phyloP scores from a whole-genome alignment of 306 rosid species.

The Dicorynia guianensis region DNA sequence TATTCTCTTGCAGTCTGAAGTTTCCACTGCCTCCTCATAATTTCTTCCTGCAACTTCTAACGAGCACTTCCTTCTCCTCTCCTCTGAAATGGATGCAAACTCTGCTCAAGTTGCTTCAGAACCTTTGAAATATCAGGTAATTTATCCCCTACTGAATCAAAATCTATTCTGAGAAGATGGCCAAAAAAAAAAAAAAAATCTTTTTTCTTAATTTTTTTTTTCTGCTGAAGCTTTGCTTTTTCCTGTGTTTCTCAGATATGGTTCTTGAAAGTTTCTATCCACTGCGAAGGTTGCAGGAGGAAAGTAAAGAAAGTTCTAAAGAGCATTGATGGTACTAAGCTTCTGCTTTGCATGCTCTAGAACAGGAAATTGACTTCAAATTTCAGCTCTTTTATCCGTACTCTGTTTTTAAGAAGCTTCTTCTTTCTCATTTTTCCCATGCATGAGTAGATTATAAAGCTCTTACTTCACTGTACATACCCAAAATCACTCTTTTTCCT shows the following conservation, averaged over 20 bases:
- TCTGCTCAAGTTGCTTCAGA: slow-evolving; percentile 46
- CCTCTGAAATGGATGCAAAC: slow-evolving; percentile 56
- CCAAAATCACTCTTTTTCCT: slow-evolving; percentile 6
- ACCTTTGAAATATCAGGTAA: slow-evolving; percentile 64
- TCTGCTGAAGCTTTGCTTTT: neutral
- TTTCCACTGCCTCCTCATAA: slow-evolving; percentile 27
- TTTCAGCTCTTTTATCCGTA: slow-evolving; percentile 11
- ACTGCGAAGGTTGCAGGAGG: slow-evolving; percentile 91
- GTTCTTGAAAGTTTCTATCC: slow-evolving; percentile 81
- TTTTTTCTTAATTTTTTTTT: neutral
- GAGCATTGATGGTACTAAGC: slow-evolving; percentile 74
- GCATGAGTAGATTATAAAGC: slow-evolving; percentile 37
- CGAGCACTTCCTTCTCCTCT: slow-evolving; percentile 31
- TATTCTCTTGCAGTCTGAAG: slow-evolving; percentile 28
- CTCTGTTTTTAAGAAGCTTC: slow-evolving; percentile 16
- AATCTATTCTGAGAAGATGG: neutral
- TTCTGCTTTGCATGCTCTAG: slow-evolving; percentile 13
- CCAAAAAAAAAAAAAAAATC: too few species aligned
- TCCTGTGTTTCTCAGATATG: slow-evolving; percentile 59
- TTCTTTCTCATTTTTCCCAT: slow-evolving; percentile 4
- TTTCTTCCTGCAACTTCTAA: slow-evolving; percentile 13
- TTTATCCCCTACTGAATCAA: neutral
- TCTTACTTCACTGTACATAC: slow-evolving; percentile 18
- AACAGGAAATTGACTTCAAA: slow-evolving; percentile 27
- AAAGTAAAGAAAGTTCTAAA: slow-evolving; percentile 83